These are phyloP conservation scores for Babesia microti DNA, from an alignment of 169 alveolate genomes.

Conservation along the genomic window DNA sequence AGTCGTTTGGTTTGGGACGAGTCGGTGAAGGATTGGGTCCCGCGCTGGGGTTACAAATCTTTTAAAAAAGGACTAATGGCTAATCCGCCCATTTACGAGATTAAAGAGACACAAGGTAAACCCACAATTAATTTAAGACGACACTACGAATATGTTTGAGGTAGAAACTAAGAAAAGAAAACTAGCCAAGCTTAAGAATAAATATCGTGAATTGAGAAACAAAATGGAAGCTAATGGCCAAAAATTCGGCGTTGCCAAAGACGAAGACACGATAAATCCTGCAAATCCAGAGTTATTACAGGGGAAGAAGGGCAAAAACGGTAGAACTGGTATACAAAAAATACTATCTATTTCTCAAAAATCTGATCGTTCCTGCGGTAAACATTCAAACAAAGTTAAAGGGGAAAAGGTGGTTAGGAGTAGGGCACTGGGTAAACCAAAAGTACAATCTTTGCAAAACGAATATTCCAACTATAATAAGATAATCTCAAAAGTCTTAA, in stretches of 20 bases:
- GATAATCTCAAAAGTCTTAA: background rate
- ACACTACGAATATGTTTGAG: slow-evolving; percentile 10
- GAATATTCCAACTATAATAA: background rate
- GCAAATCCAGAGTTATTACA: slow-evolving; percentile 1
- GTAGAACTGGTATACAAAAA: slow-evolving; percentile 5
- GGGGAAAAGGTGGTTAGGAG: background rate
- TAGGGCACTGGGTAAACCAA: slow-evolving; percentile 1
- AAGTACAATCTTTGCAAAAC: background rate
- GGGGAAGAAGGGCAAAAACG: slow-evolving; percentile 17
- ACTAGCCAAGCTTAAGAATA: slow-evolving; percentile 1
- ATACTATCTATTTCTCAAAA: slow-evolving; percentile 9
- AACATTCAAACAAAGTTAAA: too few relatives aligned
- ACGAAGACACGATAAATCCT: background rate
- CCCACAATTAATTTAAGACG: background rate
- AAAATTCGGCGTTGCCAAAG: slow-evolving; percentile 8
- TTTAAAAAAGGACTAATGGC: slow-evolving; percentile 16
- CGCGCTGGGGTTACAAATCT: slow-evolving; percentile 64
- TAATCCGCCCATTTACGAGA: slow-evolving; percentile 37
- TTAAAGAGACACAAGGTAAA: slow-evolving; percentile 13
- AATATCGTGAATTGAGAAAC: slow-evolving; percentile 27
- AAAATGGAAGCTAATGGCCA: slow-evolving; percentile 18
- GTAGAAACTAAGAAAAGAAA: slow-evolving; percentile 35
- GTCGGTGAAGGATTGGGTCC: slow-evolving; percentile 55
- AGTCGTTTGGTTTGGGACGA: slow-evolving; percentile 55
- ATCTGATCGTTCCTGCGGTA: slow-evolving; percentile 25